A percentile compares a stretch with the other conserved stretches of the same genome.
These are phyloP conservation scores for Ogataea saltuana DNA, from an alignment of 805 yeast genomes.

Conservation along the genomic window DNA sequence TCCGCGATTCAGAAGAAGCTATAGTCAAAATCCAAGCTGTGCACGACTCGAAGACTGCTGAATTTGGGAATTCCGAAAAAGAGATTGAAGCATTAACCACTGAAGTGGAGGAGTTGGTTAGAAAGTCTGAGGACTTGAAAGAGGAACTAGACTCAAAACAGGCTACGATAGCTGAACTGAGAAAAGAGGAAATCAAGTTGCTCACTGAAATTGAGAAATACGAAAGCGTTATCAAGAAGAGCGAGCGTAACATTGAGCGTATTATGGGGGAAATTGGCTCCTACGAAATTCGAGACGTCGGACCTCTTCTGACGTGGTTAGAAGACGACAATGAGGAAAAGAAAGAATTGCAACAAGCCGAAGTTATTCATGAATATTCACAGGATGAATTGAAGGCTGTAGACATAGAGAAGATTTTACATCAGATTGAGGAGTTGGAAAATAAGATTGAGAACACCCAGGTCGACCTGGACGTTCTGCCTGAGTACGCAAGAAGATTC, in stretches of 20 bases:
- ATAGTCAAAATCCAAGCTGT: constrained; percentile 35
- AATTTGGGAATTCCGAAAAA: constrained; percentile 36
- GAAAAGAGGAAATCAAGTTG: constrained; percentile 67
- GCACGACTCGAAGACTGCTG: constrained; percentile 29
- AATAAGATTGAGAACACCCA: constrained; percentile 53
- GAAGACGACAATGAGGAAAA: constrained; percentile 35
- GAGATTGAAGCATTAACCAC: constrained; percentile 33
- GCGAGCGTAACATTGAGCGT: constrained; percentile 42
- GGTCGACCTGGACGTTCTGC: constrained; percentile 72
- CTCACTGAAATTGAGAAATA: constrained; percentile 63
- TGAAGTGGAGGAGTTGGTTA: constrained; percentile 40
- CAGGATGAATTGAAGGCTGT: constrained; percentile 52
- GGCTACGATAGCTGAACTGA: constrained; percentile 52
- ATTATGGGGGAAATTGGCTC: constrained; percentile 42
- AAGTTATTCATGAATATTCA: constrained; percentile 37
- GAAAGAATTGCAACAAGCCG: constrained; percentile 20
- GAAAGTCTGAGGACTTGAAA: constrained; percentile 44
- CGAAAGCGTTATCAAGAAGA: constrained; percentile 38
- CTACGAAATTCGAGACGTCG: constrained; percentile 55
- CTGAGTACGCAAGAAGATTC: constrained; percentile 71
- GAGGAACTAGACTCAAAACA: constrained; percentile 42
- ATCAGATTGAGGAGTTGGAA: constrained; percentile 56
- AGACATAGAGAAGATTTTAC: constrained; percentile 49
- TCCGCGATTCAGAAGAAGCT: constrained; percentile 37
- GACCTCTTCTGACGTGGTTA: constrained; percentile 53